Evolutionary conservation across 345 rosid genomes (phyloP).

Genomic region (Brassica carinata): DNA sequence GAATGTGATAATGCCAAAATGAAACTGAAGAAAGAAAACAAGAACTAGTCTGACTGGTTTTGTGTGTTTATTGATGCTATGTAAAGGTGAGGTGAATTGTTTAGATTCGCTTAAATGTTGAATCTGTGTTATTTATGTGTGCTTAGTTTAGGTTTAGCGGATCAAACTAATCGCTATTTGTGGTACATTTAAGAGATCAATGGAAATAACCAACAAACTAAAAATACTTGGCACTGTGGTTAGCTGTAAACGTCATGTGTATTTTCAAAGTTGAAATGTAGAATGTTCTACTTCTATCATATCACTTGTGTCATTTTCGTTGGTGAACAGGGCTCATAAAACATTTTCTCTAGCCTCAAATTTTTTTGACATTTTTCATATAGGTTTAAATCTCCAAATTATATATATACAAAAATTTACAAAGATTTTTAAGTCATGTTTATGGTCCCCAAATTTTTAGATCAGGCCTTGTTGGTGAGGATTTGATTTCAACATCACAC

Average conservation of each 20-base stretch:
- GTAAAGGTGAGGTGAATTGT: constrained; percentile 6
- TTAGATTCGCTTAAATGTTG: constrained; percentile 10
- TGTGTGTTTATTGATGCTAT: neutral
- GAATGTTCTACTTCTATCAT: no score
- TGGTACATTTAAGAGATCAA: constrained; percentile 18
- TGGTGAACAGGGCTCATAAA: no score
- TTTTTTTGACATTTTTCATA: no score
- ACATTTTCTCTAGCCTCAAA: no score
- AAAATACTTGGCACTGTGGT: neutral
- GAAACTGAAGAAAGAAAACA: constrained; percentile 9
- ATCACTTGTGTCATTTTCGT: no score
- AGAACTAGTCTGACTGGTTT: neutral
- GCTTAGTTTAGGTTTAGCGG: constrained; percentile 27
- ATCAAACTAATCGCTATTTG: constrained; percentile 16
- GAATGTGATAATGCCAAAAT: constrained; percentile 47
- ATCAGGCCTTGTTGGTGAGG: no score
- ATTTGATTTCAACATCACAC: no score
- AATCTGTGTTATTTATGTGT: neutral
- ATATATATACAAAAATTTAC: no score
- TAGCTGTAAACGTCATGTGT: neutral
- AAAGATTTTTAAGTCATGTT: no score
- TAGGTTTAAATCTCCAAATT: no score
- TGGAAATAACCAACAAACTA: neutral
- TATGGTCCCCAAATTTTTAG: no score
- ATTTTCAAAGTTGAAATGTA: neutral